Base-by-base conservation (phyloP, 306 rosid species). In the Fragaria ananassa region DNA sequence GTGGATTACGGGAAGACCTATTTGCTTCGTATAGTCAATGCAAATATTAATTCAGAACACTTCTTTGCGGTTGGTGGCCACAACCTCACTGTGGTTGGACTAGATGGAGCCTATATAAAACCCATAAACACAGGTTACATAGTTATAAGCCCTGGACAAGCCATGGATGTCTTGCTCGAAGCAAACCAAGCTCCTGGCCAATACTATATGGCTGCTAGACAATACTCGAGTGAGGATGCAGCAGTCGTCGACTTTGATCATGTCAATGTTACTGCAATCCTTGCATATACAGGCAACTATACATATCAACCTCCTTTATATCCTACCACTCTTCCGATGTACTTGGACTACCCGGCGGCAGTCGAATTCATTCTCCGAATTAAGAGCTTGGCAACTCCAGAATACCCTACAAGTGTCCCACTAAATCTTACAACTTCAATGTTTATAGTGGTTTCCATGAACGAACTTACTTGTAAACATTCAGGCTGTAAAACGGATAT, bases 61-160 rank as follows among this genome's bases (percentile, higher is more conserved):
- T 80, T 80, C 76, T 80, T 80, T 41, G 76, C 74, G 0, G 34
- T 80, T 35, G 72, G 76, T 8, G 37, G 60, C 3, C 83, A 80
- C 39, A 39, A 19, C 23, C 56, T 80, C 29, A 75, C 72, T 8
- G 70, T 75, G 5, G 83, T 80, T 0, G 79, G 58, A 10, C 71
- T 67, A n/a, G 83, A 80, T 2, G 83, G 79, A 10, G 42, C 44
- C 50, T 74, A 80, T 34, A 42, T 51, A 0, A 80, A 80, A 31
- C 80, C 78, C 50, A 35, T 80, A 6, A 4, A 23, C 49, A 35
- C 67, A 0, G 15, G 31, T 18, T 80, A 57, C 51, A 39, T 75
- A 17, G 53, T 74, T 65, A 68, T 75, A 4, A 69, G 62, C 35
- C 80, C 83, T 1, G 83, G 83, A 45, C 83, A 80, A 80, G 42